Percentiles rank a stretch among this genome's conserved stretches.
Evolutionary conservation across 2,329 filamentous ascomycete genomes (phyloP).

Genomic region (Hypoxylon sp.): DNA sequence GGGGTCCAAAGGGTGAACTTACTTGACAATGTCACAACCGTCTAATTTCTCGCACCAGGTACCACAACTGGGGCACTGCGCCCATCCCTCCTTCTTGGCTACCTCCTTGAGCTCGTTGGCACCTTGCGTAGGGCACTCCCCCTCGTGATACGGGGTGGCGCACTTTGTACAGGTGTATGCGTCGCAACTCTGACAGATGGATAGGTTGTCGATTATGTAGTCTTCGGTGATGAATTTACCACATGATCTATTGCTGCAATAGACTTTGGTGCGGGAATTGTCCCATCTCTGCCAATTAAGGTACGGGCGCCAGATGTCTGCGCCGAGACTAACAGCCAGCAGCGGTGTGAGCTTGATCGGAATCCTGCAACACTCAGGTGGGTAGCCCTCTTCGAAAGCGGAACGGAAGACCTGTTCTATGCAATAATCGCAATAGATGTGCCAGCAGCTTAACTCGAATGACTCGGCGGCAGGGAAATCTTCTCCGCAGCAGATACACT

Average conservation of each 20-base stretch:
- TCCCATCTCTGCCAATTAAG: not conserved
- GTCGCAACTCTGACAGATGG: not conserved
- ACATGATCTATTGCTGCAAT: constrained; percentile 1
- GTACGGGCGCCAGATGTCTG: not conserved
- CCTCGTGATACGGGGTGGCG: constrained; percentile 2
- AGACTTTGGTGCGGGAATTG: not conserved
- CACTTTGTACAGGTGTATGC: constrained; percentile 2
- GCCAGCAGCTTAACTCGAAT: not conserved
- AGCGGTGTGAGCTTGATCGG: not conserved
- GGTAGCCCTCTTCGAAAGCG: not conserved
- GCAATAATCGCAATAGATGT: not conserved
- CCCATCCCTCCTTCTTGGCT: constrained; percentile 1
- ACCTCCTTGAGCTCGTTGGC: not conserved
- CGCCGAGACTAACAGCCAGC: not conserved
- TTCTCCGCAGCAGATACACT: not conserved
- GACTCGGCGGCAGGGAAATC: not conserved
- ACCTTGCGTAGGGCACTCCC: not conserved
- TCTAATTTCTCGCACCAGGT: not conserved
- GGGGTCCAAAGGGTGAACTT: not conserved
- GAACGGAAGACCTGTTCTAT: too few species aligned
- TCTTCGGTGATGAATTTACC: constrained; percentile 5
- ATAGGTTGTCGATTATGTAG: not conserved
- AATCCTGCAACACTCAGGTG: not conserved
- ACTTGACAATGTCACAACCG: constrained; percentile 5
- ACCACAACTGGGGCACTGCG: not conserved